Base-by-base conservation (phyloP, 176 grass and related monocot genomes). In the Lolium multiflorum region DNA sequence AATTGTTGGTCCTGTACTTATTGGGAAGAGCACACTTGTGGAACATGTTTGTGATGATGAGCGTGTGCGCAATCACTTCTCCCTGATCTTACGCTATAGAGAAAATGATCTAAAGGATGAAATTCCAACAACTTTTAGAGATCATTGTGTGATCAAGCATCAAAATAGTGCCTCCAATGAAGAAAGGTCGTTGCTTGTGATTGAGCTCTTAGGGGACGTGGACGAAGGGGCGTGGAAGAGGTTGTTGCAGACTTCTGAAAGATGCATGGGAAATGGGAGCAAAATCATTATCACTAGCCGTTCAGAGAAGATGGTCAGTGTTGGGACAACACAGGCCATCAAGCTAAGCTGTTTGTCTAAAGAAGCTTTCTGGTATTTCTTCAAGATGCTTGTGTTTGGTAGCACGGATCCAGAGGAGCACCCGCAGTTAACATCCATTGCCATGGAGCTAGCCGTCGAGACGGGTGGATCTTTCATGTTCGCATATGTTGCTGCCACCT, bases 311-410 rank as follows among this genome's bases (percentile, higher is more conserved):
- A 18, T 44, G 1, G 20, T 4, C 4, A 74, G 77, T 1, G 7
- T 83, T 9, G 70, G 69, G 26, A 83, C 79, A 11, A 58, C 24
- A 0, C 8, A 54, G 0, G n/a, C 84, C 0, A 14, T 90, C 17
- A 62, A n/a, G 10, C 9, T 87, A 0, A 56, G 59, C 0, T 9
- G 9, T 1, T 38, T 90, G 28, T 47, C 60, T 0, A 0, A 11
- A 6, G 88, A 78, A 11, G 83, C 79, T 1, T 77, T 62, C 20
- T 74, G 75, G 70, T 83, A 75, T 3, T 57, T 74, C 15, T 87
- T 83, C 37, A 74, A 52, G 64, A 56, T 17, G 18, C 2, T 28
- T 1, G 62, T 60, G 5, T 91, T 91, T 22, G 89, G 89, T 9
- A 65, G 63, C 9, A 41, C 54, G 0, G 89, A 84, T 7, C 52